phyloP scores from a whole-genome alignment of 2,329 filamentous ascomycete genomes.

The Botryosphaeria dothidea region DNA sequence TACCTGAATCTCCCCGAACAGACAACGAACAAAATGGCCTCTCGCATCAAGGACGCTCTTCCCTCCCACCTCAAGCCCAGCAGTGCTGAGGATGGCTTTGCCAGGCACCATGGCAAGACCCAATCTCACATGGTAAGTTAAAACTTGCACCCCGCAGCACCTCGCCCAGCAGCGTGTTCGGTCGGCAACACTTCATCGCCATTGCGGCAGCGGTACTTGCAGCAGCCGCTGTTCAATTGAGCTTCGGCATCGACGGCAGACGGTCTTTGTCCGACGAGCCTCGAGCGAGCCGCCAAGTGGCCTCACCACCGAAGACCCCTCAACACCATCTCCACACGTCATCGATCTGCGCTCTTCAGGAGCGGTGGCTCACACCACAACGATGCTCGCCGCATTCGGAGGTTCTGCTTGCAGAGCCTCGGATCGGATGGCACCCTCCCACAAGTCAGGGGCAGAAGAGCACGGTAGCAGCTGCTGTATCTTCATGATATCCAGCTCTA shows the following conservation, averaged over 20 bases:
- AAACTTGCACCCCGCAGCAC: constrained; percentile 13
- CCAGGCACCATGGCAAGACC: constrained; percentile 78
- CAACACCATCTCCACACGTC: constrained; percentile 10
- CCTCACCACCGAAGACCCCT: constrained; percentile 10
- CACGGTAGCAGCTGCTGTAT: not conserved
- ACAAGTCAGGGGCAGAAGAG: not conserved
- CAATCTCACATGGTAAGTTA: constrained; percentile 79
- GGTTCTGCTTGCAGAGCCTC: not conserved
- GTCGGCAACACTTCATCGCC: not conserved
- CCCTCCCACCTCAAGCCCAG: constrained; percentile 79
- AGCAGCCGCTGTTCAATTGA: not conserved
- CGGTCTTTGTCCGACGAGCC: not conserved
- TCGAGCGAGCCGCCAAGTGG: not conserved
- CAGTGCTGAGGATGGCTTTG: constrained; percentile 48
- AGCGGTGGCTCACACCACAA: not conserved
- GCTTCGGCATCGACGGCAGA: not conserved
- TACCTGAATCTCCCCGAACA: not conserved
- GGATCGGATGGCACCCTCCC: not conserved
- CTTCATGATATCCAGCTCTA: not conserved
- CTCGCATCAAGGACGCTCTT: constrained; percentile 62
- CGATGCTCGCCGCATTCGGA: not conserved
- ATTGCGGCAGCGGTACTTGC: not conserved
- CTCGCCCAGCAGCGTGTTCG: constrained; percentile 8
- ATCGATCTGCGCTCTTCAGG: constrained; percentile 3
- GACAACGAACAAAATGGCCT: constrained; percentile 59